phyloP scores from a whole-genome alignment of 441 rosid species.

The Gossypium schwendimanii region DNA sequence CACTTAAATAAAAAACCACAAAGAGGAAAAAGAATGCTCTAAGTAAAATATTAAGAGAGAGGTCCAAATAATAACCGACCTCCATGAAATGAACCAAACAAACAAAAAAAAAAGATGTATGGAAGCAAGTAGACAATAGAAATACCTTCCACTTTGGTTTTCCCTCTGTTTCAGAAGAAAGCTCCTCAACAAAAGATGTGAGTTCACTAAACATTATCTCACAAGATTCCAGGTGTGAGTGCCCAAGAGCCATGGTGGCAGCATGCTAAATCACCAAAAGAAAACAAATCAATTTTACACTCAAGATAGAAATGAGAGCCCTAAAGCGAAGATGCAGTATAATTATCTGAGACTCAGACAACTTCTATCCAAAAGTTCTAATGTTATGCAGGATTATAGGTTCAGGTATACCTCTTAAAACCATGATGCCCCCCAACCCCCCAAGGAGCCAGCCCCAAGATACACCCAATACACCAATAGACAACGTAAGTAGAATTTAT shows the following conservation, averaged over 20 bases:
- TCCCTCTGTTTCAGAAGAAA: constrained; percentile 90
- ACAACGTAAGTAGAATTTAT: not conserved
- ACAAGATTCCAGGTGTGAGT: constrained; percentile 96
- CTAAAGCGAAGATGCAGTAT: not conserved
- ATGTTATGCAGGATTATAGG: not conserved
- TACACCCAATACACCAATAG: not conserved
- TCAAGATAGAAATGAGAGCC: not conserved
- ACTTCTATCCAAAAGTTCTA: not conserved
- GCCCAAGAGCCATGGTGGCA: constrained; percentile 98
- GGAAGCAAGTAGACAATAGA: not conserved
- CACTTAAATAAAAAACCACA: not conserved
- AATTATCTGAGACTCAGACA: not conserved
- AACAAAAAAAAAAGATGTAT: not conserved
- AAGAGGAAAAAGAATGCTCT: not conserved
- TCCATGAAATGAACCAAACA: not conserved
- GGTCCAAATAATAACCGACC: not conserved
- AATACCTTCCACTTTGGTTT: constrained; percentile 98
- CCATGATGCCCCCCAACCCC: not conserved
- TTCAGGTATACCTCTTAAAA: not conserved
- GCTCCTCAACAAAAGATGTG: constrained; percentile 87
- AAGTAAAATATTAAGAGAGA: not conserved
- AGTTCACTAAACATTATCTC: constrained; percentile 94
- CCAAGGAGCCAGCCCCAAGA: not conserved
- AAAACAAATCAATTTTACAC: constrained; percentile 21
- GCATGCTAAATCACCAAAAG: constrained; percentile 57